Conservation (phyloP, 352 stramenopile genomes). For the Elongisporangium senticosum region DNA sequence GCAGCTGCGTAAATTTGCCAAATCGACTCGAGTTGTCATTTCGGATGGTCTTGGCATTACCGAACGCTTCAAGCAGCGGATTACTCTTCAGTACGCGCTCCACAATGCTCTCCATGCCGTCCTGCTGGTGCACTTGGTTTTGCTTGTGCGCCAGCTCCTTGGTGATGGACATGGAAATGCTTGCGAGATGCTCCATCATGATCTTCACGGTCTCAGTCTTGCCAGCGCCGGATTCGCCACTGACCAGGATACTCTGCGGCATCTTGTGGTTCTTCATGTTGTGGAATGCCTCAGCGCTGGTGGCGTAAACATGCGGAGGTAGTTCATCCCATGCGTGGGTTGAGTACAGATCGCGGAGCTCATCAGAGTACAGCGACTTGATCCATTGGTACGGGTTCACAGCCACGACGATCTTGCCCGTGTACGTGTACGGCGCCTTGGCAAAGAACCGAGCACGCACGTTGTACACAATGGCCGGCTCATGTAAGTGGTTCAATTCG, state of each 20-base stretch:
- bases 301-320: slow-evolving; percentile 89
- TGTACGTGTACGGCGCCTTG: slow-evolving; percentile 93
- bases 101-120: slow-evolving; percentile 59
- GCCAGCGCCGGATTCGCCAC: slow-evolving; percentile 90
- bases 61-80: slow-evolving; percentile 87
- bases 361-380: slow-evolving; percentile 69
- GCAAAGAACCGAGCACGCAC: slow-evolving; percentile 79
- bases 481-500: slow-evolving; percentile 81
- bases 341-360: slow-evolving; percentile 73
- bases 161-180: slow-evolving; percentile 65
- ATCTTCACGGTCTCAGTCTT: slow-evolving; percentile 97
- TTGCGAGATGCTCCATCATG: slow-evolving; percentile 94
- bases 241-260: slow-evolving; percentile 90
- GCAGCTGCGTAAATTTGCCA: slow-evolving; percentile 93
- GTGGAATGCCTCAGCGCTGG: slow-evolving; percentile 76
- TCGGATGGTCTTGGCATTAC: slow-evolving; percentile 89
- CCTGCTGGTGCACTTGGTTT: slow-evolving; percentile 37
- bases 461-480: slow-evolving; percentile 92
- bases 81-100: slow-evolving; percentile 37
- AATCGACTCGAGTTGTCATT: slow-evolving; percentile 96
- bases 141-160: slow-evolving; percentile 54
- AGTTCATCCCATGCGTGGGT: slow-evolving; percentile 55
- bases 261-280: slow-evolving; percentile 72
- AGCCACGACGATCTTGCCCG: slow-evolving; percentile 95
- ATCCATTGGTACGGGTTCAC: slow-evolving; percentile 95